These are phyloP conservation scores for Omphalotus guepiniiformis DNA, from an alignment of 768 basidiomycete species.

Conservation along the genomic window DNA sequence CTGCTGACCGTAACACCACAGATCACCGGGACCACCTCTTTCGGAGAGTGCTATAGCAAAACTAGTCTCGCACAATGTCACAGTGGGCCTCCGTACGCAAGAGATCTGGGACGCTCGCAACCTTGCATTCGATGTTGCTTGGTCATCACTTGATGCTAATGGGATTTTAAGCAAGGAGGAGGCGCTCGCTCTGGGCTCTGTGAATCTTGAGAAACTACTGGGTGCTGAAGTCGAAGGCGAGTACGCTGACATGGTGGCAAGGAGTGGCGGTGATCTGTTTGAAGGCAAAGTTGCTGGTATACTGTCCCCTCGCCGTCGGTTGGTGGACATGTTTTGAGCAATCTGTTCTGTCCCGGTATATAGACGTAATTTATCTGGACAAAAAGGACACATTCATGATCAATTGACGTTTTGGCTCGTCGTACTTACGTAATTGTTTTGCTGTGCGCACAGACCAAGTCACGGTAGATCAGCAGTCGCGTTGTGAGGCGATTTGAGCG, in stretches of 20 bases:
- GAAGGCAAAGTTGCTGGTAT: slow-evolving; percentile 49
- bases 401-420: too few relatives aligned
- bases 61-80: slow-evolving; percentile 66
- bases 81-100: slow-evolving; percentile 60
- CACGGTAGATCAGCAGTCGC: background rate
- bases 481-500: background rate
- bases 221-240: slow-evolving; percentile 30
- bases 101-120: slow-evolving; percentile 73
- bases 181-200: slow-evolving; percentile 43
- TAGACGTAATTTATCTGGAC: background rate
- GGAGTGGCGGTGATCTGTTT: slow-evolving; percentile 47
- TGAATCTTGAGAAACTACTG: slow-evolving; percentile 38
- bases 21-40: slow-evolving; percentile 72
- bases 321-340: slow-evolving; percentile 1
- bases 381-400: background rate
- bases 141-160: slow-evolving; percentile 51
- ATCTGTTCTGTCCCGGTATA: background rate
- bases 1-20: slow-evolving; percentile 15
- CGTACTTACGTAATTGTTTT: too few relatives aligned
- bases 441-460: background rate
- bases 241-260: slow-evolving; percentile 54
- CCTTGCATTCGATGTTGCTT: slow-evolving; percentile 74
- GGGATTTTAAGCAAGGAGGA: slow-evolving; percentile 36
- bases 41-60: slow-evolving; percentile 52
- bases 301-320: slow-evolving; percentile 35